phyloP scores from a whole-genome alignment of 2,329 filamentous ascomycete genomes.

The Thielaviopsis euricoi region DNA sequence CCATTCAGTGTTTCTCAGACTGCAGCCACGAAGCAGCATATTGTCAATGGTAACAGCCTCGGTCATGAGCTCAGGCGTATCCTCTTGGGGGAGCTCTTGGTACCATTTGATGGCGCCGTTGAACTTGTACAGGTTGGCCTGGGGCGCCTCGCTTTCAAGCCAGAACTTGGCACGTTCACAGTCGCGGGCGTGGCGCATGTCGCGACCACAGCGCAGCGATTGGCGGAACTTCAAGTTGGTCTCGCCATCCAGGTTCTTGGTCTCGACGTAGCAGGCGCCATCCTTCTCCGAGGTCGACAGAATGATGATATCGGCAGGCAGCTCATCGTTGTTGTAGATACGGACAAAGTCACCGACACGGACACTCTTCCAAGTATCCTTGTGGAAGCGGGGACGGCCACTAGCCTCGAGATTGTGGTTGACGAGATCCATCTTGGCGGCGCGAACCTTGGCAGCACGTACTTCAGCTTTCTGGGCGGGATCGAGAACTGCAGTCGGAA shows the following conservation, averaged over 20 bases:
- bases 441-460: constrained; percentile 23
- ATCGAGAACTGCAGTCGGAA: constrained; percentile 44
- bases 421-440: constrained; percentile 44
- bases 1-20: constrained; percentile 92
- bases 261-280: constrained; percentile 92
- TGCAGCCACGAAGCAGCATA: constrained; percentile 80
- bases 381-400: constrained; percentile 72
- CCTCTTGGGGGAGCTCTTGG: constrained; percentile 49
- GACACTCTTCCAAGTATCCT: constrained; percentile 87
- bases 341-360: constrained; percentile 93
- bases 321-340: constrained; percentile 87
- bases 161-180: constrained; percentile 79
- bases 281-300: constrained; percentile 86
- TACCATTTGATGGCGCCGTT: constrained; percentile 79
- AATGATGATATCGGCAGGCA: constrained; percentile 86
- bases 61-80: constrained; percentile 59
- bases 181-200: constrained; percentile 74
- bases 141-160: constrained; percentile 79
- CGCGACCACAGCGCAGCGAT: constrained; percentile 68
- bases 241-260: constrained; percentile 94
- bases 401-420: constrained; percentile 49
- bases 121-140: constrained; percentile 91
- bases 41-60: constrained; percentile 95
- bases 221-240: constrained; percentile 94
- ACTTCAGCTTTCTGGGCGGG: constrained; percentile 17